phyloP scores from a whole-genome alignment of 1,284 basidiomycete genomes.

The Puccinia coronata region DNA sequence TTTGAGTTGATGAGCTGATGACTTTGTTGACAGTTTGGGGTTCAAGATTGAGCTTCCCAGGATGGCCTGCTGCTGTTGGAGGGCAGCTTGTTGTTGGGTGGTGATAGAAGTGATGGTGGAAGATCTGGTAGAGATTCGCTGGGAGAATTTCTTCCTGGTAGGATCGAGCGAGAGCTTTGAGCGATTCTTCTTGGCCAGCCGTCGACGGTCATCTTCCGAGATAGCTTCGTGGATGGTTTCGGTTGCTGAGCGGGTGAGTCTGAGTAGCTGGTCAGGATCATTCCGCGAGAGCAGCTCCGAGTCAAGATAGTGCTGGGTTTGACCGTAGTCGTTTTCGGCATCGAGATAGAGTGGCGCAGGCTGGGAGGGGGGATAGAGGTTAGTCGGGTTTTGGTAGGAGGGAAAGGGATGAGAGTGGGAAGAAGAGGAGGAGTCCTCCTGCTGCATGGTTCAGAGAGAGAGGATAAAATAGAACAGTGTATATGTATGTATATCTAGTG shows the following conservation, averaged over 20 bases:
- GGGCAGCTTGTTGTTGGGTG: neutral
- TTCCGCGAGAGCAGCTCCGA: neutral
- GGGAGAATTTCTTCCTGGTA: slow-evolving; percentile 63
- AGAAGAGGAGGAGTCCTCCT: neutral
- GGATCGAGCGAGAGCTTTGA: slow-evolving; percentile 59
- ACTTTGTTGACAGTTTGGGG: slow-evolving; percentile 9
- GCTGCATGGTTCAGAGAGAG: too few relatives aligned
- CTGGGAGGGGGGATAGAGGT: slow-evolving; percentile 44
- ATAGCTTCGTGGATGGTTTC: slow-evolving; percentile 83
- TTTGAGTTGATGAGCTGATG: neutral
- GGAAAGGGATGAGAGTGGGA: neutral
- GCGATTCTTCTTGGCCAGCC: slow-evolving; percentile 61
- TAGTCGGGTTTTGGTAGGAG: slow-evolving; percentile 30
- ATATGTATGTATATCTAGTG: too few relatives aligned
- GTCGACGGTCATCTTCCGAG: slow-evolving; percentile 70
- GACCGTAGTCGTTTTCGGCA: slow-evolving; percentile 29
- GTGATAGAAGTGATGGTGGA: slow-evolving; percentile 13
- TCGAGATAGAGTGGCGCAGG: slow-evolving; percentile 48
- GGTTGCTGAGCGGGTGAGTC: slow-evolving; percentile 82
- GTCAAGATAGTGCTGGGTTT: slow-evolving; percentile 27
- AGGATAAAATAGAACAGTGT: too few relatives aligned
- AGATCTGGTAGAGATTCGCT: slow-evolving; percentile 61
- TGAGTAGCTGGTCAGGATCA: slow-evolving; percentile 78
- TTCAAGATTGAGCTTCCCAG: slow-evolving; percentile 5
- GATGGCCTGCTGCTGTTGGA: neutral